Conservation (phyloP, 2,329 filamentous ascomycete genomes). For the Periconia macrospinosa region DNA sequence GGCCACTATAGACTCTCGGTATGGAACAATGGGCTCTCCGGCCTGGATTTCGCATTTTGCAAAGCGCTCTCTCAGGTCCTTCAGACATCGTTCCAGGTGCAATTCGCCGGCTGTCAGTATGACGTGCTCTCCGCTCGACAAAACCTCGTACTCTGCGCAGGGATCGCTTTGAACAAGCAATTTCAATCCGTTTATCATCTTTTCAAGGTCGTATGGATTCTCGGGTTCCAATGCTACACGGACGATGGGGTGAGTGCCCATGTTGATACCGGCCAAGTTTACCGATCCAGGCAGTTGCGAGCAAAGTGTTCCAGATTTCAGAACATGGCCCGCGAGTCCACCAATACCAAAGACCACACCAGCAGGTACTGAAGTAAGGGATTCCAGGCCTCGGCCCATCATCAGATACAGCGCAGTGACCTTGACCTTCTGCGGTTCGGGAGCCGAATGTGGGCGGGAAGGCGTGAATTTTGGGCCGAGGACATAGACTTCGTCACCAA, state of each 20-base stretch:
- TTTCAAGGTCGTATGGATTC: constrained; percentile 86
- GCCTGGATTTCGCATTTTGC: constrained; percentile 93
- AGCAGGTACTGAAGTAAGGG: constrained; percentile 80
- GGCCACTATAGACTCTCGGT: constrained; percentile 86
- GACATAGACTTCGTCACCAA: constrained; percentile 90
- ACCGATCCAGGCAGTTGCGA: constrained; percentile 82
- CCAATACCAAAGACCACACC: constrained; percentile 95
- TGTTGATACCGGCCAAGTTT: constrained; percentile 84
- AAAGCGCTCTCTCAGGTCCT: constrained; percentile 89
- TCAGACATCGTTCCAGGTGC: constrained; percentile 90
- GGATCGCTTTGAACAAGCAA: constrained; percentile 93
- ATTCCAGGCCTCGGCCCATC: constrained; percentile 89
- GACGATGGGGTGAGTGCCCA: constrained; percentile 86
- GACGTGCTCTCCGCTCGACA: constrained; percentile 92
- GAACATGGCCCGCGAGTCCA: constrained; percentile 87
- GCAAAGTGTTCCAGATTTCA: constrained; percentile 94
- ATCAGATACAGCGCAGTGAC: constrained; percentile 90
- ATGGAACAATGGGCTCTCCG: constrained; percentile 92
- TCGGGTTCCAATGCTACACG: constrained; percentile 92
- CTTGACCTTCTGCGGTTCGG: constrained; percentile 78
- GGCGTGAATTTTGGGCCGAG: constrained; percentile 92
- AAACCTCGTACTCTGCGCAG: constrained; percentile 92
- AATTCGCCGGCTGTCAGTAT: constrained; percentile 91
- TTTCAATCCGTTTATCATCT: constrained; percentile 87
- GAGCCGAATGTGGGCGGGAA: constrained; percentile 69